Evolutionary conservation across 768 basidiomycete species (phyloP).

Genomic region (Fistulinella prunicolor): DNA sequence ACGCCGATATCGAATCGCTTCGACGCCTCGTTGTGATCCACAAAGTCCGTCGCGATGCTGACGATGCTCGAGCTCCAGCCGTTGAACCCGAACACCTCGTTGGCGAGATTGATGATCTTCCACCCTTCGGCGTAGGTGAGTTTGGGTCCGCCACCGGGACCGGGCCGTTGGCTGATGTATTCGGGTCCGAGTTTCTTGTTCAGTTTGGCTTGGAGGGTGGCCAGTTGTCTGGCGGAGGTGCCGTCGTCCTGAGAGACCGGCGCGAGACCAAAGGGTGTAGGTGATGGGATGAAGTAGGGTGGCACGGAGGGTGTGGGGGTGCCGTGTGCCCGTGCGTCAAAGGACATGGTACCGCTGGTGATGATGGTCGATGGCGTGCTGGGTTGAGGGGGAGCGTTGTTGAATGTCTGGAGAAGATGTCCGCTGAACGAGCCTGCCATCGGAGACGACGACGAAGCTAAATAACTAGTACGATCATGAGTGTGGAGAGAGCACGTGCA

Average conservation of each 20-base stretch:
- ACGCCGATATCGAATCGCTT: constrained; percentile 68
- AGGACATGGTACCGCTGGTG: constrained; percentile 57
- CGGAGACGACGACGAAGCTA: background rate
- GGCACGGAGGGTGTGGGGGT: constrained; percentile 17
- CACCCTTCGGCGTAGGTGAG: constrained; percentile 95
- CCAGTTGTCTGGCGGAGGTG: constrained; percentile 52
- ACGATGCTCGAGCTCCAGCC: constrained; percentile 88
- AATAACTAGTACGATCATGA: too few species aligned
- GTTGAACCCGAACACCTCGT: constrained; percentile 98
- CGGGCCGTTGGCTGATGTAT: constrained; percentile 84
- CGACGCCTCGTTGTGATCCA: constrained; percentile 71
- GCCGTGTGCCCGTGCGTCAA: constrained; percentile 56
- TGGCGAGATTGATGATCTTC: constrained; percentile 97
- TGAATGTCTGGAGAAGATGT: constrained; percentile 52
- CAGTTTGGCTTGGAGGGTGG: constrained; percentile 74
- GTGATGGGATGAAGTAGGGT: constrained; percentile 3
- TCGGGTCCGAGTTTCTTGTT: constrained; percentile 92
- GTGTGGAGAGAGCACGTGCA: too few species aligned
- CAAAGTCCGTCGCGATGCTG: constrained; percentile 70
- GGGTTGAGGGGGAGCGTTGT: constrained; percentile 11
- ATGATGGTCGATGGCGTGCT: constrained; percentile 36
- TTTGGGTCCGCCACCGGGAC: constrained; percentile 83
- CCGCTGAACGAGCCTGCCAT: constrained; percentile 64
- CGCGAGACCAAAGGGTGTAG: constrained; percentile 2
- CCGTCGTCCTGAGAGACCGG: constrained; percentile 58